Evolutionary conservation across 768 basidiomycete genomes (phyloP).

Genomic region (Heimioporus sp.): DNA sequence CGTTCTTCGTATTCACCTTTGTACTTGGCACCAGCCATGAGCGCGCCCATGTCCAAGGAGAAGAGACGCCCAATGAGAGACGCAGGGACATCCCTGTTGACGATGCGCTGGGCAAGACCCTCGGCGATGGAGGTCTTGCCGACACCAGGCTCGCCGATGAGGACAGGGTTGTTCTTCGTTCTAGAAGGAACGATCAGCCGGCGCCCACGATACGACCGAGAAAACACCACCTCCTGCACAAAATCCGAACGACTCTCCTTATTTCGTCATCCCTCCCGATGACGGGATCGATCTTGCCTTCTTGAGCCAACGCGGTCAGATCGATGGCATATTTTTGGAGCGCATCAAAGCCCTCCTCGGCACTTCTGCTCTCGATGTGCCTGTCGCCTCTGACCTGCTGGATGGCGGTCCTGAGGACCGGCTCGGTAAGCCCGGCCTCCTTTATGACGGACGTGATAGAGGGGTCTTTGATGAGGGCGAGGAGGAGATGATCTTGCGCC

Average conservation of each 20-base stretch:
- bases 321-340: conserved; percentile 86
- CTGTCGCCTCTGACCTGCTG: conserved; percentile 80
- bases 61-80: conserved; percentile 71
- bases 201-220: background rate
- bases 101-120: conserved; percentile 92
- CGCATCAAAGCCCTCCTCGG: conserved; percentile 93
- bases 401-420: conserved; percentile 70
- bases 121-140: conserved; percentile 96
- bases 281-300: conserved; percentile 94
- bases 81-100: conserved; percentile 88
- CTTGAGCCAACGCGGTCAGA: conserved; percentile 81
- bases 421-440: conserved; percentile 70
- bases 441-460: conserved; percentile 69
- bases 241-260: conserved; percentile 76
- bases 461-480: conserved; percentile 77
- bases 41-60: conserved; percentile 91
- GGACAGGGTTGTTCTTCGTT: conserved; percentile 96
- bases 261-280: conserved; percentile 94
- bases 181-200: conserved; percentile 37
- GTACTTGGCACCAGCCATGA: conserved; percentile 92
- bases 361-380: conserved; percentile 79
- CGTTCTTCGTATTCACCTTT: conserved; percentile 98
- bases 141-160: conserved; percentile 93
- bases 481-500: conserved; percentile 88
- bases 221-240: conserved; percentile 65